phyloP scores from a whole-genome alignment of 192 early-diverging fungal genomes.

The Umbelopsis isabellina region DNA sequence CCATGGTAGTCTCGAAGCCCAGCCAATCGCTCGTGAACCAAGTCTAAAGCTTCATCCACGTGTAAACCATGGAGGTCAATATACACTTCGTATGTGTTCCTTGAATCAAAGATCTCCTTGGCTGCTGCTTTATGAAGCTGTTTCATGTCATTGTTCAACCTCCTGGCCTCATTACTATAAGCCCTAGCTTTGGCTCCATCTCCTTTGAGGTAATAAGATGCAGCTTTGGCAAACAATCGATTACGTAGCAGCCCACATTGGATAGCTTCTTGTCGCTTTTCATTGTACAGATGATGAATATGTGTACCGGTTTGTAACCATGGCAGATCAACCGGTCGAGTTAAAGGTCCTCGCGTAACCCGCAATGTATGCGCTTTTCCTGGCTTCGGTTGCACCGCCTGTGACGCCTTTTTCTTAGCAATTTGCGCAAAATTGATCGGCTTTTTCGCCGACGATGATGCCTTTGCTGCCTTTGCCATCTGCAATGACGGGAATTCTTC shows the following conservation, averaged over 20 bases:
- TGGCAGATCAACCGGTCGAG: constrained; percentile 41
- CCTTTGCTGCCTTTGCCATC: constrained; percentile 6
- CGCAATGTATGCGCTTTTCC: not conserved
- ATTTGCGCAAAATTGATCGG: constrained; percentile 40
- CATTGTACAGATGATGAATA: constrained; percentile 40
- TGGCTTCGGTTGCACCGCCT: constrained; percentile 22
- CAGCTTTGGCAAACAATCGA: constrained; percentile 49
- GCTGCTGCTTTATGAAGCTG: constrained; percentile 50
- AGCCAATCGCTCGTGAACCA: constrained; percentile 48
- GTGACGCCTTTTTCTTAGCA: constrained; percentile 43
- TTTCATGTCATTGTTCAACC: constrained; percentile 53
- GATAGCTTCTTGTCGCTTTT: constrained; percentile 50
- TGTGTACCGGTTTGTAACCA: constrained; percentile 54
- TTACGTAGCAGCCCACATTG: constrained; percentile 50
- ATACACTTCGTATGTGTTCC: constrained; percentile 49
- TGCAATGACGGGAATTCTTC: constrained; percentile 10
- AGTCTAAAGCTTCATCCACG: constrained; percentile 49
- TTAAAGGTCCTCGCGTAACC: not conserved
- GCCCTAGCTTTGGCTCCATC: constrained; percentile 47
- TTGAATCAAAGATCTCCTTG: constrained; percentile 49
- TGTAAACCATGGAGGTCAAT: constrained; percentile 58
- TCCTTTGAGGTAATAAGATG: constrained; percentile 46
- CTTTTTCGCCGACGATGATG: constrained; percentile 1
- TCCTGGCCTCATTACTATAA: constrained; percentile 47
- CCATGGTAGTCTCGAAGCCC: constrained; percentile 43